Base-by-base conservation (phyloP, 352 stramenopile species). In the Phytophthora rubi region DNA sequence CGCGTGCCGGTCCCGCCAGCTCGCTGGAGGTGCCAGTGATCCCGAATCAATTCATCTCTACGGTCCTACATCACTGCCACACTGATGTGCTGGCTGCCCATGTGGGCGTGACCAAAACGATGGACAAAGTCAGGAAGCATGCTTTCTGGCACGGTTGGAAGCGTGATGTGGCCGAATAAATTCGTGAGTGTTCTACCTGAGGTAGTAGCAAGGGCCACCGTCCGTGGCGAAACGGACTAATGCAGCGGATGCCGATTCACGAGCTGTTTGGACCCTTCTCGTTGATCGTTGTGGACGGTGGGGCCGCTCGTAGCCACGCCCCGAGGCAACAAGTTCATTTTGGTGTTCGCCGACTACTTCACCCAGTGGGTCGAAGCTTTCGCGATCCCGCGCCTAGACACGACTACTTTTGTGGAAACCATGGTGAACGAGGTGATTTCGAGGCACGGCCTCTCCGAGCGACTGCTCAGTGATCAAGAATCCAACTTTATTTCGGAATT, bases 311-410 rank as follows among this genome's bases (percentile, higher is more conserved):
- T 42, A 6, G 52, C 39, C 13, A 66, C 48, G 3, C 32, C 49
- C 0, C 23, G 59, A 45, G 49, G 59, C 2, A 66, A 59, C 33
- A 42, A 42, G 33, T 42, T 42, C 1, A 42, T 13, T 2, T 13
- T 42, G 33, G 33, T 42, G 33, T 42, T 42, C 5, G 33, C 33
- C 33, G 33, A 13, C 6, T 42, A 42, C 33, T 42, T 42, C 33
- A 63, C 56, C 6, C n/a, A 28, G 6, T 63, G 56, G 56, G 56
- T 53, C n/a, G 56, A 63, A 47, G 45, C 56, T 4, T 56, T 63
- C 44, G n/a, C 45, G 15, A 18, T 63, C 4, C 18, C 39, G 16
- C 42, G 42, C 3, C 44, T 63, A 12, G 56, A 63, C 7, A 47
- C 56, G 15, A 18, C 53, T 7, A 49, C 57, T 2, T 55, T 56